Base-by-base conservation (phyloP, 768 basidiomycete genomes). In the Auriscalpium vulgare region DNA sequence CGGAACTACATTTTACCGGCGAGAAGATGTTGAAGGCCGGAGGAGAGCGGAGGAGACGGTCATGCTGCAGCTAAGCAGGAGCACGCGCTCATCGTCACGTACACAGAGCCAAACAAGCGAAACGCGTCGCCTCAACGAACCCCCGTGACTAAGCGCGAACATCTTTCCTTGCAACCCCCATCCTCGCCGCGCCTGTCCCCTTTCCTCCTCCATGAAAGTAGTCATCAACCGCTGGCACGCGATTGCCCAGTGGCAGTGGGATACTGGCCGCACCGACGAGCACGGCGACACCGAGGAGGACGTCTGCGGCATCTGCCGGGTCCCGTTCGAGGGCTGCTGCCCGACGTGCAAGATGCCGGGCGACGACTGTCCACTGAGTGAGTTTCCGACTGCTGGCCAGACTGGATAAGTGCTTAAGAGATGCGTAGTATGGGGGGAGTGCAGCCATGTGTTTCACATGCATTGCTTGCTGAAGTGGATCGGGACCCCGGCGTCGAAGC, bases 381-480 rank as follows among this genome's bases (percentile, higher is more conserved):
- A 66, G 85, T 78, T 11, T 53, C 37, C 48, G 63, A n/a, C 36
- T 34, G 8, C 44, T 38, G 10, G 52, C 47, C 49, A 19, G 13
- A 17, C 61, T 53, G 40, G 17, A 19, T 35, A 8, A 49, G 10
- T 54, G 36, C 37, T 10, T 51, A 19, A 53, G 37, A 7, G 55
- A 29, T 23, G 36, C 37, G n/a, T 61, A 98, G 95, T 98, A 53
- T 98, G 94, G 91, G 97, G 97, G 37, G 87, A 97, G 72, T 99
- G 95, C 67, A 91, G 85, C 7, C 97, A 98, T 68, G 85, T 97
- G 56, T 99, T 98, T 66, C 97, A 99, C 68, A 94, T 97, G 91
- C 95, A 99, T 69, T 98, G 95, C 71, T 73, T 99, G 11, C 78
- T 95, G 60, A 97, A 97, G 69, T 99, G 97, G 97, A 82, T 97